Evolutionary conservation across 805 yeast species (phyloP).

Genomic region (Myxozyma neotropica): DNA sequence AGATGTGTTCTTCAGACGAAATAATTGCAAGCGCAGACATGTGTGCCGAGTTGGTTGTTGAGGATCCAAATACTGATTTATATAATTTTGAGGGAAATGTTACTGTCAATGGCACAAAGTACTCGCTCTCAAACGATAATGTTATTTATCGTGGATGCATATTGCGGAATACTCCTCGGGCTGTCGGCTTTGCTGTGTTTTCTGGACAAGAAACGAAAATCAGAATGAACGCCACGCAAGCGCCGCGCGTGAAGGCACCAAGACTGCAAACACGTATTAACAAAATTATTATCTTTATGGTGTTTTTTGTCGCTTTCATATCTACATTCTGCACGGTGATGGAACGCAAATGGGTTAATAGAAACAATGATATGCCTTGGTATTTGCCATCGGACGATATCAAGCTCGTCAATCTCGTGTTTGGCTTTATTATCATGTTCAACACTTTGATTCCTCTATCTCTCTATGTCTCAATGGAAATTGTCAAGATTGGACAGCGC

Average conservation of each 20-base stretch:
- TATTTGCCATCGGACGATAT: slow-evolving; percentile 73
- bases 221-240: slow-evolving; percentile 88
- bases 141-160: slow-evolving; percentile 90
- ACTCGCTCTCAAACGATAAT: slow-evolving; percentile 76
- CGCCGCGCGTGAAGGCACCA: slow-evolving; percentile 92
- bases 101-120: slow-evolving; percentile 45
- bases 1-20: slow-evolving; percentile 52
- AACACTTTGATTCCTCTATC: slow-evolving; percentile 95
- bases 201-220: slow-evolving; percentile 96
- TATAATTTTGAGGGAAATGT: slow-evolving; percentile 83
- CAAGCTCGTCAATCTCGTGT: slow-evolving; percentile 83
- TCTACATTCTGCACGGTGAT: slow-evolving; percentile 84
- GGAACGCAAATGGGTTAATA: slow-evolving; percentile 55
- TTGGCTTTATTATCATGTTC: slow-evolving; percentile 97
- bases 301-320: slow-evolving; percentile 69
- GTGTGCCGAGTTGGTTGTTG: slow-evolving; percentile 62
- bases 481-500: slow-evolving; percentile 86
- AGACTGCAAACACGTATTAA: slow-evolving; percentile 83
- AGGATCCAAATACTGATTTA: slow-evolving; percentile 89
- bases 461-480: slow-evolving; percentile 93
- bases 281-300: slow-evolving; percentile 84
- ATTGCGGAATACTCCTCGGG: slow-evolving; percentile 75
- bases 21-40: slow-evolving; percentile 50
- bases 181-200: slow-evolving; percentile 81
- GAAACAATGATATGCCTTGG: slow-evolving; percentile 57